phyloP scores from a whole-genome alignment of 2,329 filamentous ascomycete species.

The Metarhizium rileyi region DNA sequence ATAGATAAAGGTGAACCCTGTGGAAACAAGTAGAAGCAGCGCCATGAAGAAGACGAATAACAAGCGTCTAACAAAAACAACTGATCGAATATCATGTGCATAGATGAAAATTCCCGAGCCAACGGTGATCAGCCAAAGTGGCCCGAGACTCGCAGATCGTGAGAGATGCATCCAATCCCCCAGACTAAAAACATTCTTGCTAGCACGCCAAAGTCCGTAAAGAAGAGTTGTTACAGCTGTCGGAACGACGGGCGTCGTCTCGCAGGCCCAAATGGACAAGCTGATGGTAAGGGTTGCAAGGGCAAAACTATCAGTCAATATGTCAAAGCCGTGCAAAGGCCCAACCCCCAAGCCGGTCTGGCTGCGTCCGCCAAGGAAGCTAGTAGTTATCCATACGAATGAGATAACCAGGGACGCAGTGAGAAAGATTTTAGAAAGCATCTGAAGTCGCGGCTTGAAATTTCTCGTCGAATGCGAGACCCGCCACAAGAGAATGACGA shows the following conservation, averaged over 20 bases:
- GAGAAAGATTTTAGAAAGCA: constrained; percentile 32
- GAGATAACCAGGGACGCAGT: constrained; percentile 29
- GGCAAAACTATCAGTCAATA: constrained; percentile 36
- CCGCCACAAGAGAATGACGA: constrained; percentile 40
- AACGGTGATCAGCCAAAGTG: constrained; percentile 27
- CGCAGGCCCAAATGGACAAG: constrained; percentile 34
- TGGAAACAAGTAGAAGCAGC: constrained; percentile 25
- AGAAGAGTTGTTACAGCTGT: constrained; percentile 33
- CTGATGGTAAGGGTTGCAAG: constrained; percentile 36
- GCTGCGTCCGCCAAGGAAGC: constrained; percentile 17
- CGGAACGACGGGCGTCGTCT: constrained; percentile 34
- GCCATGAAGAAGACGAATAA: constrained; percentile 30
- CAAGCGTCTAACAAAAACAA: constrained; percentile 33
- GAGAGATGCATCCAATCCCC: constrained; percentile 38
- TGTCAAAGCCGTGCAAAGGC: constrained; percentile 38
- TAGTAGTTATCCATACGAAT: constrained; percentile 25
- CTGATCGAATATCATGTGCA: constrained; percentile 30
- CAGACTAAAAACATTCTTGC: constrained; percentile 25
- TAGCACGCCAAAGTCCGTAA: constrained; percentile 27
- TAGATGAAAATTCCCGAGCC: constrained; percentile 36
- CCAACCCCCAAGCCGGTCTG: constrained; percentile 24
- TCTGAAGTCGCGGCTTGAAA: constrained; percentile 35
- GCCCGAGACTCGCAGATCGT: constrained; percentile 24
- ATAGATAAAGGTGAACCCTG: constrained; percentile 26
- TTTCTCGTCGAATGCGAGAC: constrained; percentile 41